phyloP scores from a whole-genome alignment of 192 early-diverging fungal genomes.

The Backusella liffmaniae region DNA sequence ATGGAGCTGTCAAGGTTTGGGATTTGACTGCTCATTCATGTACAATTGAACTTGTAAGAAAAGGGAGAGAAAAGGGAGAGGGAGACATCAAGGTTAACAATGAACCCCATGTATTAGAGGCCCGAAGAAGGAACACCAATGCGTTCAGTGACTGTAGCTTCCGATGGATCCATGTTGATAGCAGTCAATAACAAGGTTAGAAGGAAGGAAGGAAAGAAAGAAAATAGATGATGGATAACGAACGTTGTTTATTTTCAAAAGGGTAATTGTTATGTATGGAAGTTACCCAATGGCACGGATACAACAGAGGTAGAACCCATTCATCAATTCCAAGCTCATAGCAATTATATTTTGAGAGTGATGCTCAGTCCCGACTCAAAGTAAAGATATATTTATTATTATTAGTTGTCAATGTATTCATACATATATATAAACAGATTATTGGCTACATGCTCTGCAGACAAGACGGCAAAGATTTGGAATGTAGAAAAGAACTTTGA shows the following conservation, averaged over 20 bases:
- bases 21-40: slow-evolving; percentile 64
- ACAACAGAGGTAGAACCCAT: slow-evolving; percentile 64
- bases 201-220: not conserved
- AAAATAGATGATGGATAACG: not conserved
- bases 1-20: slow-evolving; percentile 70
- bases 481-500: slow-evolving; percentile 60
- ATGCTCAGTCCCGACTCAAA: slow-evolving; percentile 81
- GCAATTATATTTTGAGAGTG: slow-evolving; percentile 81
- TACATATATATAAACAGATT: slow-evolving; percentile 35
- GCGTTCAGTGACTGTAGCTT: slow-evolving; percentile 78
- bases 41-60: slow-evolving; percentile 58
- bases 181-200: slow-evolving; percentile 85
- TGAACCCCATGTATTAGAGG: slow-evolving; percentile 25
- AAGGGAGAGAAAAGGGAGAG: not conserved
- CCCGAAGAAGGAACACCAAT: slow-evolving; percentile 80
- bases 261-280: slow-evolving; percentile 64
- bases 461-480: slow-evolving; percentile 88
- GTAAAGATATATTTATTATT: slow-evolving; percentile 34
- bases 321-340: slow-evolving; percentile 73
- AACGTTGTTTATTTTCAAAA: slow-evolving; percentile 1
- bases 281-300: slow-evolving; percentile 64
- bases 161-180: slow-evolving; percentile 77
- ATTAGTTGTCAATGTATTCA: not conserved
- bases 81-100: too few relatives aligned
- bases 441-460: slow-evolving; percentile 85